phyloP scores from a whole-genome alignment of 805 yeast genomes.

The Ogataea nitratoaversa region DNA sequence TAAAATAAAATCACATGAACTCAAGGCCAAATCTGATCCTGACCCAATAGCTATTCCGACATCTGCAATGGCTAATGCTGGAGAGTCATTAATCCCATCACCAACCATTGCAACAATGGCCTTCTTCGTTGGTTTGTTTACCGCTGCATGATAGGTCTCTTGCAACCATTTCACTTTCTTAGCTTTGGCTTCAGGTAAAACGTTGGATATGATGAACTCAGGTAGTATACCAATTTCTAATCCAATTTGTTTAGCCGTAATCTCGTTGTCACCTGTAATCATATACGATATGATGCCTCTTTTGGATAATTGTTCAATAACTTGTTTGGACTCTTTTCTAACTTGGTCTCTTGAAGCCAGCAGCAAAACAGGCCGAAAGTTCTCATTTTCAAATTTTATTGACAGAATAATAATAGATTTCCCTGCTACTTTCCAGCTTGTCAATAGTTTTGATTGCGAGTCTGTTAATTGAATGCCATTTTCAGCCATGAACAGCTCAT shows the following conservation, averaged over 20 bases:
- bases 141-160: constrained; percentile 30
- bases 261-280: constrained; percentile 70
- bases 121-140: constrained; percentile 14
- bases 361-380: constrained; percentile 39
- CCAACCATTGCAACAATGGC: constrained; percentile 71
- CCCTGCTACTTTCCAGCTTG: constrained; percentile 57
- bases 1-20: constrained; percentile 70
- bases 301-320: constrained; percentile 38
- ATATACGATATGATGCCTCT: constrained; percentile 59
- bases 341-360: constrained; percentile 60
- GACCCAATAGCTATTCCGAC: constrained; percentile 74
- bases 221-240: constrained; percentile 52
- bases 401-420: constrained; percentile 62
- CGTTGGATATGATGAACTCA: constrained; percentile 59
- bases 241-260: constrained; percentile 68
- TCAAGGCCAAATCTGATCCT: constrained; percentile 72
- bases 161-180: constrained; percentile 54
- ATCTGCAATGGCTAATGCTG: constrained; percentile 70
- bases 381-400: constrained; percentile 29
- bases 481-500: constrained; percentile 54
- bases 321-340: constrained; percentile 52
- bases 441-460: constrained; percentile 33
- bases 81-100: constrained; percentile 82
- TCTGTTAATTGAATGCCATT: constrained; percentile 35
- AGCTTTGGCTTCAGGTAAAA: constrained; percentile 71